A percentile compares a stretch with the other conserved stretches of the same genome.
Evolutionary conservation across 495 filamentous ascomycete species (phyloP).

Genomic region (Daldinia childiae): DNA sequence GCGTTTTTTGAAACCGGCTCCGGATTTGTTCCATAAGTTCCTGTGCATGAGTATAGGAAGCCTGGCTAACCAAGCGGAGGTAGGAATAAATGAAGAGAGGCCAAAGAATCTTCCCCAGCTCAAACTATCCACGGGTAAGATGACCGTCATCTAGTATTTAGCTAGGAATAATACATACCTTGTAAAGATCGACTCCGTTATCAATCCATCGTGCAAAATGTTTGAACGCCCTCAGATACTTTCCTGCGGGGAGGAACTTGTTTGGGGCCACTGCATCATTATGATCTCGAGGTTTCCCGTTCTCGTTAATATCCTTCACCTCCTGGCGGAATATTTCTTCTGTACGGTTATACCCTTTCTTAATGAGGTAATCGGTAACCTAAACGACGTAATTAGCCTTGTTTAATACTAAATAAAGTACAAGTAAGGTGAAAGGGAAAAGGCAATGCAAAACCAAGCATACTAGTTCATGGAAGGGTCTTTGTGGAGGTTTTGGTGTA

Average conservation of each 20-base stretch:
- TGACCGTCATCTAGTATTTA: background rate
- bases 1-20: constrained; percentile 74
- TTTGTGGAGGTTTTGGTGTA: background rate
- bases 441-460: background rate
- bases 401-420: background rate
- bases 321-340: constrained; percentile 94
- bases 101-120: constrained; percentile 86
- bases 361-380: constrained; percentile 96
- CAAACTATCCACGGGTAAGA: constrained; percentile 68
- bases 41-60: constrained; percentile 73
- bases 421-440: background rate
- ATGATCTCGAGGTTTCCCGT: constrained; percentile 39
- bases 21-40: constrained; percentile 74
- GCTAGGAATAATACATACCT: constrained; percentile 60
- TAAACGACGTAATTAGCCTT: constrained; percentile 44
- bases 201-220: constrained; percentile 84
- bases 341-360: constrained; percentile 93
- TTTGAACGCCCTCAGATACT: constrained; percentile 77
- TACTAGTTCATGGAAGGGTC: background rate
- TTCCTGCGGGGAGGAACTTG: constrained; percentile 52
- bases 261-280: constrained; percentile 26
- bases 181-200: constrained; percentile 90
- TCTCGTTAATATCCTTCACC: constrained; percentile 63
- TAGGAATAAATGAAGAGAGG: constrained; percentile 95
- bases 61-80: constrained; percentile 79